Conservation (phyloP, 495 filamentous ascomycete genomes). For the Neurospora sp. region DNA sequence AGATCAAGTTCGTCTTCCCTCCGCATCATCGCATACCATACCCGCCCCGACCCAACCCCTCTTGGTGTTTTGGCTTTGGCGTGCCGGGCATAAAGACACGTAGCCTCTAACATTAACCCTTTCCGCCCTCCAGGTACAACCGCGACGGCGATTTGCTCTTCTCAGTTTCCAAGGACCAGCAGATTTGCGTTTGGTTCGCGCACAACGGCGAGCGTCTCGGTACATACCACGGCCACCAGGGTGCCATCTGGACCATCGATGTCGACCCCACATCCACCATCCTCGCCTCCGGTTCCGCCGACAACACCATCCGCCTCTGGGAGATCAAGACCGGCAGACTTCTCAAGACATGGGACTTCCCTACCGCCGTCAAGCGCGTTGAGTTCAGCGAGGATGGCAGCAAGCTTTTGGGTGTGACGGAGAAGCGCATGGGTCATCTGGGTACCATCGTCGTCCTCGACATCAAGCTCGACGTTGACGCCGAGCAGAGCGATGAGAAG, state of each 20-base stretch:
- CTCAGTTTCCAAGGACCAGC: slow-evolving; percentile 94
- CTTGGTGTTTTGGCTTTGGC: neutral
- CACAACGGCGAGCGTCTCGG: slow-evolving; percentile 92
- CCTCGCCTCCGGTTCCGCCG: slow-evolving; percentile 88
- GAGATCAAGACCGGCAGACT: slow-evolving; percentile 87
- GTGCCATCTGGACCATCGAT: slow-evolving; percentile 97
- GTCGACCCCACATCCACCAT: slow-evolving; percentile 90
- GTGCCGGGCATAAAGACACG: neutral
- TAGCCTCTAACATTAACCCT: slow-evolving; percentile 12
- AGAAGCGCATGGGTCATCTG: slow-evolving; percentile 93
- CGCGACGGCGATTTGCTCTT: slow-evolving; percentile 95
- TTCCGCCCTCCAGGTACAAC: slow-evolving; percentile 54
- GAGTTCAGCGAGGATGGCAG: slow-evolving; percentile 92
- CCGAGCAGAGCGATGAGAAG: slow-evolving; percentile 75
- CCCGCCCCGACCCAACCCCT: neutral
- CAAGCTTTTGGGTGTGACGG: slow-evolving; percentile 82
- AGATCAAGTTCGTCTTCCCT: slow-evolving; percentile 66
- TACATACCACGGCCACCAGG: slow-evolving; percentile 93
- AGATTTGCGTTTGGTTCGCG: slow-evolving; percentile 89
- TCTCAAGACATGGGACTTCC: slow-evolving; percentile 95
- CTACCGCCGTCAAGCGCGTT: slow-evolving; percentile 89
- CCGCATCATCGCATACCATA: neutral
- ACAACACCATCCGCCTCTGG: slow-evolving; percentile 97
- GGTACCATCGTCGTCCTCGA: slow-evolving; percentile 88
- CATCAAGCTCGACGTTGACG: slow-evolving; percentile 66